phyloP scores from a whole-genome alignment of 2,329 filamentous ascomycete species.

The Trichoderma harzianum region DNA sequence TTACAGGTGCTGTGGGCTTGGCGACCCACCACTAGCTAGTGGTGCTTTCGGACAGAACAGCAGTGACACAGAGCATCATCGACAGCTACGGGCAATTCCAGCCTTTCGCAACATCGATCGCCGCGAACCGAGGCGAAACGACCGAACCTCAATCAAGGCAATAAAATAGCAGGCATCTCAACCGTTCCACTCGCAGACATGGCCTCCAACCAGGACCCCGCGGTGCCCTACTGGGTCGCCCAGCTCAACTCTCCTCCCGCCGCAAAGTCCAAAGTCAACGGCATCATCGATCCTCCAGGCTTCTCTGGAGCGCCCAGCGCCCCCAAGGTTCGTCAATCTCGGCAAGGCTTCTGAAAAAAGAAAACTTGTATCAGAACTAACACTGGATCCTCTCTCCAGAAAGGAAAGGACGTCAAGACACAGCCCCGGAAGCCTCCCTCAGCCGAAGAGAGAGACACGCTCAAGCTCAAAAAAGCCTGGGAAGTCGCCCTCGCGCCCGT shows the following conservation, averaged over 20 bases:
- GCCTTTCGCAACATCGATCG: neutral
- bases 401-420: slow-evolving; percentile 48
- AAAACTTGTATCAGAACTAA: neutral
- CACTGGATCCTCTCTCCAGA: slow-evolving; percentile 32
- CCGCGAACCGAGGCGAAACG: neutral
- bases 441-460: slow-evolving; percentile 82
- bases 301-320: slow-evolving; percentile 59
- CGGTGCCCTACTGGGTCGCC: slow-evolving; percentile 71
- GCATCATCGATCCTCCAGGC: slow-evolving; percentile 82
- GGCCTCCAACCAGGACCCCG: slow-evolving; percentile 26
- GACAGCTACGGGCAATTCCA: neutral
- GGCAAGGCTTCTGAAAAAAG: neutral
- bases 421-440: slow-evolving; percentile 64
- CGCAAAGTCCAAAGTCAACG: slow-evolving; percentile 61
- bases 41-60: neutral
- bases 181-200: neutral
- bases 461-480: slow-evolving; percentile 99
- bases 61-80: neutral
- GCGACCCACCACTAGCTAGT: neutral
- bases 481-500: slow-evolving; percentile 90
- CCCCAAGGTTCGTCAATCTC: slow-evolving; percentile 51
- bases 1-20: neutral
- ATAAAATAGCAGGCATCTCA: neutral
- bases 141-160: neutral
- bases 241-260: slow-evolving; percentile 71